Evolutionary conservation across 75 land plant genomes (phyloP).

Genomic region (Picea sitchensis): DNA sequence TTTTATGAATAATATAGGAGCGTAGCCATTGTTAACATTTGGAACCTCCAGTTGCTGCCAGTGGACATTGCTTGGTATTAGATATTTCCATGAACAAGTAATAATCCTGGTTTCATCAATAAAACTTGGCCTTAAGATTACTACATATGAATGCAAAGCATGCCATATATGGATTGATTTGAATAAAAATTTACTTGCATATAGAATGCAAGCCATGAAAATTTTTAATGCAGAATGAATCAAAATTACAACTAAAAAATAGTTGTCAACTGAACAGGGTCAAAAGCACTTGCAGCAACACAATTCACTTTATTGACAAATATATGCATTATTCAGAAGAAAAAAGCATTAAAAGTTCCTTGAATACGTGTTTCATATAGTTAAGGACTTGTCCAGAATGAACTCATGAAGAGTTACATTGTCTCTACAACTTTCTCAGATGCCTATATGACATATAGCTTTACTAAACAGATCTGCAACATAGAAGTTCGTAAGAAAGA

Average conservation of each 20-base stretch:
- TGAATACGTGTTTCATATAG: no score
- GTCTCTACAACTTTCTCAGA: no score
- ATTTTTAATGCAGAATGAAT: neutral
- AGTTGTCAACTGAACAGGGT: neutral
- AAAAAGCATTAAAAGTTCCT: no score
- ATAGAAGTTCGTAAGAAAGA: neutral
- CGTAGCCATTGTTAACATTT: neutral
- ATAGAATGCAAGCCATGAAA: neutral
- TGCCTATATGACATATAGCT: neutral
- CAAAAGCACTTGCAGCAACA: neutral
- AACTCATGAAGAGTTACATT: no score
- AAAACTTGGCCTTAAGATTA: neutral
- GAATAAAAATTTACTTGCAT: neutral
- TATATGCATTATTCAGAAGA: neutral
- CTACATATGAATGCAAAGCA: neutral
- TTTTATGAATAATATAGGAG: slow-evolving; percentile 55
- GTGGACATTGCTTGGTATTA: neutral
- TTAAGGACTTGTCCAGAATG: no score
- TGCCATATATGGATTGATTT: neutral
- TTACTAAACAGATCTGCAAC: neutral
- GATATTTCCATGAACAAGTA: neutral
- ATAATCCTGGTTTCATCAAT: neutral
- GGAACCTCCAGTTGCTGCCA: neutral
- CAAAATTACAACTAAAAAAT: neutral
- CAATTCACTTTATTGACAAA: neutral